phyloP scores from a whole-genome alignment of 1,139 yeast genomes.

The Diutina neorugosa region DNA sequence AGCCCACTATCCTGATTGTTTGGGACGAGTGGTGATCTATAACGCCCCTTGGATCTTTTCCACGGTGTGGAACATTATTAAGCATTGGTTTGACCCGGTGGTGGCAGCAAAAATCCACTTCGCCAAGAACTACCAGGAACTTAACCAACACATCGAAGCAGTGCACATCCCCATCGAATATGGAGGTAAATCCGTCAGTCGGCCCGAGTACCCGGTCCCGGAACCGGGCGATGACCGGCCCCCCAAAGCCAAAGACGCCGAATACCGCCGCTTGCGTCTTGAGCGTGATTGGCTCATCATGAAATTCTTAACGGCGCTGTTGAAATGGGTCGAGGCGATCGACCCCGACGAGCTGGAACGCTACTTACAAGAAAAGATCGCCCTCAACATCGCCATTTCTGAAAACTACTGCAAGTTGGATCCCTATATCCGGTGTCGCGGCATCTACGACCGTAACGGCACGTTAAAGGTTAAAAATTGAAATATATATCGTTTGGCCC shows the following conservation, averaged over 20 bases:
- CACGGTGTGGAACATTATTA: slow-evolving; percentile 34
- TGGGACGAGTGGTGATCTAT: slow-evolving; percentile 27
- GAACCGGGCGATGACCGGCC: neutral
- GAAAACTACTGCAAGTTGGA: slow-evolving; percentile 25
- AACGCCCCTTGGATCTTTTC: slow-evolving; percentile 41
- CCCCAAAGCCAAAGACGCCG: slow-evolving; percentile 14
- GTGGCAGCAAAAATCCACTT: slow-evolving; percentile 35
- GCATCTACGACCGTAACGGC: slow-evolving; percentile 8
- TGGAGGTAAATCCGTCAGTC: slow-evolving; percentile 26
- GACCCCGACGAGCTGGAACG: slow-evolving; percentile 25
- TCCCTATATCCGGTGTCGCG: slow-evolving; percentile 18
- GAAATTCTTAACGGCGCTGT: slow-evolving; percentile 24
- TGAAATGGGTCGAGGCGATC: slow-evolving; percentile 31
- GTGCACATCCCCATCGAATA: slow-evolving; percentile 24
- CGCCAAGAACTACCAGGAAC: slow-evolving; percentile 25
- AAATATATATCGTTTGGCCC: neutral
- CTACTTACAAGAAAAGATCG: slow-evolving; percentile 29
- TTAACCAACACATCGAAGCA: slow-evolving; percentile 21
- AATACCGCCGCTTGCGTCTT: slow-evolving; percentile 16
- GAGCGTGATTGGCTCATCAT: slow-evolving; percentile 23
- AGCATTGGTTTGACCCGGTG: slow-evolving; percentile 35
- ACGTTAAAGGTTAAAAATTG: slow-evolving; percentile 3
- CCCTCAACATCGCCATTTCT: slow-evolving; percentile 18
- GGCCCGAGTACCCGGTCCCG: slow-evolving; percentile 20
- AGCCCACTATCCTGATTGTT: slow-evolving; percentile 37